These are phyloP conservation scores for Keithomyces neogunnii DNA, from an alignment of 2,329 filamentous ascomycete genomes.

Conservation along the genomic window DNA sequence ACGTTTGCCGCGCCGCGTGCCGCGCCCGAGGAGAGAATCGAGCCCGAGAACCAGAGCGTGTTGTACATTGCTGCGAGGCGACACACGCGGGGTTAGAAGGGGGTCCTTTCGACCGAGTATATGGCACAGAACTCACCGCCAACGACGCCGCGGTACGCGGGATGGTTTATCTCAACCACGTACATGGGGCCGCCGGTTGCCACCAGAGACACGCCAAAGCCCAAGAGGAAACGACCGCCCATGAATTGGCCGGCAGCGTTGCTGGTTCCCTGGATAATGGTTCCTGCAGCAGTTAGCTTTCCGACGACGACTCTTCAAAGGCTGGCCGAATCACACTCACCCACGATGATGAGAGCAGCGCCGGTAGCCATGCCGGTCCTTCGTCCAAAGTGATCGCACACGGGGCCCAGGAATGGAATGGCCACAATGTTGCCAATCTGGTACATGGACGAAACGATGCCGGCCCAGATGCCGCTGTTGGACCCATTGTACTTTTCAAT, in stretches of 20 bases:
- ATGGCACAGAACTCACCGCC: conserved; percentile 14
- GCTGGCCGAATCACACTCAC: conserved; percentile 18
- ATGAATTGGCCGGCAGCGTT: conserved; percentile 33
- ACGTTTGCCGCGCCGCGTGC: conserved; percentile 34
- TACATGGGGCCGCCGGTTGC: conserved; percentile 6
- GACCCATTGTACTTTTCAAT: conserved; percentile 28
- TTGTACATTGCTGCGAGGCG: conserved; percentile 23
- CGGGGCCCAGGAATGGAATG: conserved; percentile 39
- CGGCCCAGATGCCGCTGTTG: conserved; percentile 37
- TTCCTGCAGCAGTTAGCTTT: conserved; percentile 9
- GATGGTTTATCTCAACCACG: neutral
- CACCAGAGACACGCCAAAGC: conserved; percentile 24
- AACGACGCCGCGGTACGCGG: conserved; percentile 17
- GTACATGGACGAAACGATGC: conserved; percentile 43
- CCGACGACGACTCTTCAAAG: too few relatives aligned
- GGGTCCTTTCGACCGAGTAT: neutral
- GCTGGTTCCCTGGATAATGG: conserved; percentile 36
- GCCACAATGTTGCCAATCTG: conserved; percentile 40
- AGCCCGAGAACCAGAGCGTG: conserved; percentile 36
- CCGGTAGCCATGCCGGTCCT: conserved; percentile 38
- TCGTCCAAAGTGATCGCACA: conserved; percentile 39
- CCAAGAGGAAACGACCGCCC: conserved; percentile 52
- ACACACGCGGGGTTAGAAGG: neutral
- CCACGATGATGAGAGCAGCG: conserved; percentile 32
- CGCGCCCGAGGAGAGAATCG: conserved; percentile 41